Base-by-base conservation (phyloP, 2,329 filamentous ascomycete genomes). In the Pyrenochaeta sp. region DNA sequence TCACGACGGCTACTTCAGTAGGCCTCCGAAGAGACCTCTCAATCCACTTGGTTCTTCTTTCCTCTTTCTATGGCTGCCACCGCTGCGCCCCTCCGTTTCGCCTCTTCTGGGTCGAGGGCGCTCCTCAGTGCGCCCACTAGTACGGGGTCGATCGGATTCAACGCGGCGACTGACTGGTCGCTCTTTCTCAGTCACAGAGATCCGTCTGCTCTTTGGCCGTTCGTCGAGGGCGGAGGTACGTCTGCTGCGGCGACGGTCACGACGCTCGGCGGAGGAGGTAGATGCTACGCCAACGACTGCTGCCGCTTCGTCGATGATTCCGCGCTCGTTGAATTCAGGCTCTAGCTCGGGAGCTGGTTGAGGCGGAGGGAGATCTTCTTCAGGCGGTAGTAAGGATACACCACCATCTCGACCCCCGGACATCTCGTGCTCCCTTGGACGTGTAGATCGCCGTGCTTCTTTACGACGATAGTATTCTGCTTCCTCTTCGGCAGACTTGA, bases 131-230 rank as follows among this genome's bases (percentile, higher is more conserved):
- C 48, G 44, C 5, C 52, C 55, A 23, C 58, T 53, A 4, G 63
- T 58, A 3, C 60, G 52, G 6, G 57, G 43, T 0, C 65, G 61
- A 44, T 69, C 67, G 14, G 56, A 58, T 13, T 69, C 59, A 3
- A 53, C 50, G 11, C 67, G 55, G 6, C 60, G 56, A 41, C 57
- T 61, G n/a, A 53, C 40, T 1, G 65, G 63, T 7, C 65, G 39
- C 22, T 68, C 63, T 38, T 58, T 66, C 19, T 69, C 67, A 0
- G 51, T 61, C 9, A 64, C 61, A 0, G 65, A 64, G 28, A 67
- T 59, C 5, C 61, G 61, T n/a, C 63, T 57, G 39, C 55, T 59
- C n/a, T 61, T 67, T 1, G 64, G 55, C 2, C 60, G 51, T 21
- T 68, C 65, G 27, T 68, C 65, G 1, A 56, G 39, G 8, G 60